A percentile compares a stretch with the other conserved stretches of the same genome.
phyloP scores from a whole-genome alignment of 495 filamentous ascomycete genomes.

The Chaetomium tenue region DNA sequence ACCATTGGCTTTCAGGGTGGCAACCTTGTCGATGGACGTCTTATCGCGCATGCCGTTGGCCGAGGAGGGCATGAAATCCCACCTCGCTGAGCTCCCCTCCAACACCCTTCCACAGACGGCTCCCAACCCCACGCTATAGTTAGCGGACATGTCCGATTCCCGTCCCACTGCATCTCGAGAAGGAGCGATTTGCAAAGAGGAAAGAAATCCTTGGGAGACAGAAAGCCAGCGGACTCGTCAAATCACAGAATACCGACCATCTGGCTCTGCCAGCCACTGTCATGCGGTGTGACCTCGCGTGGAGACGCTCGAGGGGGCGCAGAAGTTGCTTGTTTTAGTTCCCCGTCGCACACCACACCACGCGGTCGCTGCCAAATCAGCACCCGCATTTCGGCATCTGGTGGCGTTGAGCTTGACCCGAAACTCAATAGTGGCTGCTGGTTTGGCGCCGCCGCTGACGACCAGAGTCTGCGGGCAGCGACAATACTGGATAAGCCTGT shows the following conservation, averaged over 20 bases:
- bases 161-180: not conserved
- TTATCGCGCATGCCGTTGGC: not conserved
- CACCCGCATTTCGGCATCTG: constrained; percentile 3
- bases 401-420: constrained; percentile 4
- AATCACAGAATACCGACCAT: not conserved
- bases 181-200: not conserved
- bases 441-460: not conserved
- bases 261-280: not conserved
- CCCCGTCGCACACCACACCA: not conserved
- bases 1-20: not conserved
- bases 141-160: not conserved
- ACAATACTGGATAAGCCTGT: not conserved
- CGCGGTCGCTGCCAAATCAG: not conserved
- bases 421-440: not conserved
- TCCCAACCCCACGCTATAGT: not conserved
- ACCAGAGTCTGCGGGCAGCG: not conserved
- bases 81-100: not conserved
- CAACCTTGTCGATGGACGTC: not conserved
- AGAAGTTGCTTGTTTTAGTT: not conserved
- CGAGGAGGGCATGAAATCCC: not conserved
- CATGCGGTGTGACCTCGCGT: constrained; percentile 9
- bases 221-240: not conserved
- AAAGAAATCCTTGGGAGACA: not conserved
- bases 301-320: not conserved
- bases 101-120: not conserved